phyloP scores from a whole-genome alignment of 2,329 filamentous ascomycete genomes.

The Xylaria polymorpha region DNA sequence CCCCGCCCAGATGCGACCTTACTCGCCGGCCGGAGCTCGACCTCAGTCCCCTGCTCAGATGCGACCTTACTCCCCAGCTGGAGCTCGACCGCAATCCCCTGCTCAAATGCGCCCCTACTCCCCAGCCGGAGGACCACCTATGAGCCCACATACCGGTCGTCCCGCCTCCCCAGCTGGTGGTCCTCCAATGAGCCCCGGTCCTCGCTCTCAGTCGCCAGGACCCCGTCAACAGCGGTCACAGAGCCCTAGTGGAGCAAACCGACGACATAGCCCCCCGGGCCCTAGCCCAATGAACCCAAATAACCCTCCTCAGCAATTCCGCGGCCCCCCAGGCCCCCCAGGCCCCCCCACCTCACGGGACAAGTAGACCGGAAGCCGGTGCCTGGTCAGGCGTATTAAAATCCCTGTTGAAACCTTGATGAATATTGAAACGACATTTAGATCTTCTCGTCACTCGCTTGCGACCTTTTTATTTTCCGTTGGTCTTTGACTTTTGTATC shows the following conservation, averaged over 20 bases:
- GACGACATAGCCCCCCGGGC: slow-evolving; percentile 58
- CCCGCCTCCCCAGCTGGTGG: slow-evolving; percentile 43
- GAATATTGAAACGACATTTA: slow-evolving; percentile 47
- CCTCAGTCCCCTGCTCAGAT: slow-evolving; percentile 23
- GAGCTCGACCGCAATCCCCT: slow-evolving; percentile 6
- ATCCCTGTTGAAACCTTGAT: slow-evolving; percentile 45
- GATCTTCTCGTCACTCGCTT: slow-evolving; percentile 53
- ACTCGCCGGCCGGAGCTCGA: slow-evolving; percentile 51
- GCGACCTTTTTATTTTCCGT: slow-evolving; percentile 45
- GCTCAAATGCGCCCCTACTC: slow-evolving; percentile 9
- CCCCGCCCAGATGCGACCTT: slow-evolving; percentile 49
- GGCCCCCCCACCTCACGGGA: slow-evolving; percentile 52
- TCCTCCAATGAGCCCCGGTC: slow-evolving; percentile 45
- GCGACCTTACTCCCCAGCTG: slow-evolving; percentile 24
- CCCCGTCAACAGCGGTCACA: slow-evolving; percentile 48
- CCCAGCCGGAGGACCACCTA: slow-evolving; percentile 15
- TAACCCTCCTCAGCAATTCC: slow-evolving; percentile 47
- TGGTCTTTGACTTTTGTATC: slow-evolving; percentile 40
- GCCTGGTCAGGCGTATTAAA: slow-evolving; percentile 64
- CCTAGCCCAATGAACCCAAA: slow-evolving; percentile 61
- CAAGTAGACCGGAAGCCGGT: slow-evolving; percentile 67
- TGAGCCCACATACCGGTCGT: slow-evolving; percentile 36
- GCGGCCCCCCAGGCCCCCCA: slow-evolving; percentile 49
- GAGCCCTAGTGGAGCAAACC: slow-evolving; percentile 57
- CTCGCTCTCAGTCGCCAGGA: slow-evolving; percentile 38